Conservation (phyloP, 2,329 filamentous ascomycete species). For the Ramularia collo-cygni region DNA sequence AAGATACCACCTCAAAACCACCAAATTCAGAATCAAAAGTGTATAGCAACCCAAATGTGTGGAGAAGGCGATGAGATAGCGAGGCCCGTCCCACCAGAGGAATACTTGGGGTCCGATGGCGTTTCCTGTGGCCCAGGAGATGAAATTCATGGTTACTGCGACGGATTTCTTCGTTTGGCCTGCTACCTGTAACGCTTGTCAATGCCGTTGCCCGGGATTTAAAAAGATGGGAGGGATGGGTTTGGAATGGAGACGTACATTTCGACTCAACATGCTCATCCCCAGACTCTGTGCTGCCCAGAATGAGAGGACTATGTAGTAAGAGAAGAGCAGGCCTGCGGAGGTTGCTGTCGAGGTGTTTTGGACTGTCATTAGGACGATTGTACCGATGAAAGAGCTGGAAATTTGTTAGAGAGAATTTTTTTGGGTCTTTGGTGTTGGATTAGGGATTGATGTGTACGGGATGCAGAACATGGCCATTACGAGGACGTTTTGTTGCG, state of each 20-base stretch:
- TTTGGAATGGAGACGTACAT: slow-evolving; percentile 39
- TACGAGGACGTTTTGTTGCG: slow-evolving; percentile 59
- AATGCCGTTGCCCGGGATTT: no score
- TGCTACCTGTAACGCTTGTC: no score
- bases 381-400: slow-evolving; percentile 63
- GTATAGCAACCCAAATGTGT: slow-evolving; percentile 65
- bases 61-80: slow-evolving; percentile 63
- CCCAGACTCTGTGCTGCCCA: slow-evolving; percentile 53
- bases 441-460: no score
- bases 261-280: slow-evolving; percentile 39
- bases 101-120: slow-evolving; percentile 63
- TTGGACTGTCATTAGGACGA: slow-evolving; percentile 62
- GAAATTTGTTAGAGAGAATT: neutral
- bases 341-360: slow-evolving; percentile 53
- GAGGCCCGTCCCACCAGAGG: slow-evolving; percentile 52
- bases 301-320: slow-evolving; percentile 72
- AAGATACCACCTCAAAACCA: slow-evolving; percentile 37
- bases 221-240: no score
- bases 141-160: slow-evolving; percentile 62
- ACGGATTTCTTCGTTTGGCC: slow-evolving; percentile 68
- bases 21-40: slow-evolving; percentile 39
- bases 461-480: slow-evolving; percentile 63
- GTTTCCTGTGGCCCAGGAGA: slow-evolving; percentile 63
- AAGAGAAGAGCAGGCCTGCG: slow-evolving; percentile 62
- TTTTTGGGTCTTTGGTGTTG: slow-evolving; percentile 28